Base-by-base conservation (phyloP, 2,329 filamentous ascomycete species). In the Aspergillus neoniger region DNA sequence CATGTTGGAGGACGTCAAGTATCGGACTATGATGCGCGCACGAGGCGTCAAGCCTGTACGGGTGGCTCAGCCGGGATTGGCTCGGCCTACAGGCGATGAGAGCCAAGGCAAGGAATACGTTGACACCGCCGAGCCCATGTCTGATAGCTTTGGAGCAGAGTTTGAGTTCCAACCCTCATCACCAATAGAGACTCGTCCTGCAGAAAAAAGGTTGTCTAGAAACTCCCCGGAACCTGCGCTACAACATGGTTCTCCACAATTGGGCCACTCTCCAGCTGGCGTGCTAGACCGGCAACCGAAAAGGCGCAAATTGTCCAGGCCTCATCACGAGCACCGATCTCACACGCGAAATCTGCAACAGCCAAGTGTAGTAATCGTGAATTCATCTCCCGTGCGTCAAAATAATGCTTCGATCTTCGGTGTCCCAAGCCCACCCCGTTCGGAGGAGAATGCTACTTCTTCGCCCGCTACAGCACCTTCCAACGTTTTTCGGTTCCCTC, bases 41-140 rank as follows among this genome's bases (percentile, higher is more conserved):
- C 66, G 79, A 53, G 80, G 81, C 2, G 49, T 82, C 8, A 76
- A 74, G 55, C 79, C 81, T 12, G 68, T 82, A 14, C 76, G 74
- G 17, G 69, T 76, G 36, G 55, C 67, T 63, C 57, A 68, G 53
- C 53, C 62, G 17, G 57, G 69, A 50, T 21, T 23, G 32, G 57
- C 55, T 30, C 58, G 55, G 39, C 55, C 58, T 49, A 49, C 64
- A 15, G 69, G 69, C 3, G 64, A 71, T 52, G 70, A 74, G 36
- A 73, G 70, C 48, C 73, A 76, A 57, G 68, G 65, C 15, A 67
- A 75, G 38, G 70, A 75, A 19, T 71, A 71, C 53, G 69, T 74
- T 44, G 72, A 76, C 52, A 70, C 70, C 19, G 67, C 69, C 55
- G 70, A 63, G 32, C 65, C 71, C 44, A 72, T 68, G 19, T 73